These are phyloP conservation scores for Sporodiniella umbellata DNA, from an alignment of 371 early-diverging fungal genomes.

Conservation along the genomic window DNA sequence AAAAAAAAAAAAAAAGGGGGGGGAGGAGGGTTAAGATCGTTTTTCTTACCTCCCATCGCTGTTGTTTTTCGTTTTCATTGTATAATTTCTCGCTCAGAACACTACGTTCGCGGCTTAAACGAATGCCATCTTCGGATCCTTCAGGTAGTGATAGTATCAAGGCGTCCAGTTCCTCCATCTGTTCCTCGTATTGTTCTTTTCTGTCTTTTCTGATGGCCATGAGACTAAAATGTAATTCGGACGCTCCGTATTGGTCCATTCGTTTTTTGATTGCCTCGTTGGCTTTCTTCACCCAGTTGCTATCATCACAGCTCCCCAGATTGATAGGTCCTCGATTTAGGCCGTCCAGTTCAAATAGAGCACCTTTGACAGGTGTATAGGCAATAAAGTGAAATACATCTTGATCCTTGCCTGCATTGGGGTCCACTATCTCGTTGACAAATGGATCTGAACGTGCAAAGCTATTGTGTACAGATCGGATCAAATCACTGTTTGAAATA, in stretches of 20 bases:
- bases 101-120: constrained; percentile 25
- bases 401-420: constrained; percentile 61
- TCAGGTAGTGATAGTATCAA: constrained; percentile 40
- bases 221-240: constrained; percentile 83
- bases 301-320: constrained; percentile 58
- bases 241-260: constrained; percentile 61
- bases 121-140: constrained; percentile 30
- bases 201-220: constrained; percentile 81
- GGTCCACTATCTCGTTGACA: constrained; percentile 63
- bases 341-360: constrained; percentile 88
- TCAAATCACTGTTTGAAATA: constrained; percentile 76
- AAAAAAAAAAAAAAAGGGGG: constrained; percentile 1
- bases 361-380: constrained; percentile 78
- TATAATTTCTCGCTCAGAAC: constrained; percentile 42
- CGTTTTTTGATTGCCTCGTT: constrained; percentile 69
- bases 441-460: constrained; percentile 81
- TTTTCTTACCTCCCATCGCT: constrained; percentile 46
- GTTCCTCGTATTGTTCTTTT: constrained; percentile 50
- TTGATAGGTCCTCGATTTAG: constrained; percentile 69
- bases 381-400: constrained; percentile 89
- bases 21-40: too few species aligned
- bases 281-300: constrained; percentile 69
- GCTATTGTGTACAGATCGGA: constrained; percentile 82
- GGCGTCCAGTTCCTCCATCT: constrained; percentile 49
- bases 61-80: constrained; percentile 46